phyloP scores from a whole-genome alignment of 257 asterid genomes.

The Handroanthus guayacan region DNA sequence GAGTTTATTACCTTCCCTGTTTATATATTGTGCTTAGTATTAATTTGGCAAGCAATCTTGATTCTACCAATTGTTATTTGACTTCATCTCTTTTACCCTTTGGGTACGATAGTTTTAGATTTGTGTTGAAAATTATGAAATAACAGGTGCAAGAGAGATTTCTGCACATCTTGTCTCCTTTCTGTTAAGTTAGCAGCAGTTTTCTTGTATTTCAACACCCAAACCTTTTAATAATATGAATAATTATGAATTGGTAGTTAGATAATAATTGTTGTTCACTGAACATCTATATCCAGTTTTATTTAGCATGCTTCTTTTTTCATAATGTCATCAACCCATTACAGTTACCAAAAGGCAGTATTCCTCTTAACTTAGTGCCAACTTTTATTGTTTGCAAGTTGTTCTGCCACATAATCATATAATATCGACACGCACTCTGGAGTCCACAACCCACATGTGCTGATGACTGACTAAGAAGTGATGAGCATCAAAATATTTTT shows the following conservation, averaged over 20 bases:
- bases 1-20: slow-evolving; percentile 27
- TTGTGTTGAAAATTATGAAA: background rate
- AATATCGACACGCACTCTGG: background rate
- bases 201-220: background rate
- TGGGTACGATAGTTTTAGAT: background rate
- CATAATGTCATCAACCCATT: background rate
- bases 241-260: background rate
- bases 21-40: background rate
- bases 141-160: background rate
- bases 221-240: background rate
- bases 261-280: background rate
- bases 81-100: background rate
- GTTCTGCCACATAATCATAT: background rate
- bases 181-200: background rate
- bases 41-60: background rate
- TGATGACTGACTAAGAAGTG: background rate
- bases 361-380: background rate
- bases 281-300: background rate
- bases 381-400: background rate
- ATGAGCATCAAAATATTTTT: background rate
- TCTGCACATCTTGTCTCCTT: background rate
- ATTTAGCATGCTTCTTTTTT: slow-evolving; percentile 10
- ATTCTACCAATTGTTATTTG: background rate
- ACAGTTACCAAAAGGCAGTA: background rate
- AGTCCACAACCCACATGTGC: background rate